These are phyloP conservation scores for Debaryomyces sp. DNA, from an alignment of 1,139 yeast species.

Conservation along the genomic window DNA sequence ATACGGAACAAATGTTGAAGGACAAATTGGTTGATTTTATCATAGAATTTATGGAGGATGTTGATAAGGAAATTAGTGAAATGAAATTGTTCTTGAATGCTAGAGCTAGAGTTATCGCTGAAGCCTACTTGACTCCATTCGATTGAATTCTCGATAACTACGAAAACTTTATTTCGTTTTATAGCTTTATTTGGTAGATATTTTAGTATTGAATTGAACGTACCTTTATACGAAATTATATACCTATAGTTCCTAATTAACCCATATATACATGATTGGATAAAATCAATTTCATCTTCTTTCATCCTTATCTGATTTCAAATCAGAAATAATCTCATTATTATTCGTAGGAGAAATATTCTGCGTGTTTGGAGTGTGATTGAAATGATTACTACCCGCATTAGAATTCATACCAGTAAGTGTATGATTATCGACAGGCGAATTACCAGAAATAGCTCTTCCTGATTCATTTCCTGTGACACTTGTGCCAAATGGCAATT, in stretches of 20 bases:
- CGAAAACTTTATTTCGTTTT: background rate
- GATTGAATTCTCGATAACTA: constrained; percentile 37
- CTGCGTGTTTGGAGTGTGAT: background rate
- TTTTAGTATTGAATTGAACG: background rate
- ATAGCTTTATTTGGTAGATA: background rate
- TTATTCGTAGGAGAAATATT: background rate
- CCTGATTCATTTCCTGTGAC: background rate
- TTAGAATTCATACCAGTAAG: background rate
- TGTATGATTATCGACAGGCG: background rate
- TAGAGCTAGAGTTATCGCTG: constrained; percentile 97
- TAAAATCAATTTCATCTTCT: background rate
- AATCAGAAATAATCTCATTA: background rate
- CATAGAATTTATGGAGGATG: constrained; percentile 98
- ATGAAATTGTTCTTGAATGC: constrained; percentile 97
- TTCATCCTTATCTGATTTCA: background rate
- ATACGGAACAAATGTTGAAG: constrained; percentile 94
- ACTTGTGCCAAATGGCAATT: constrained; percentile 14
- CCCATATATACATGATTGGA: background rate
- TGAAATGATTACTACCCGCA: background rate
- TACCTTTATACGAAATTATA: background rate
- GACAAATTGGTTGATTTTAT: constrained; percentile 94
- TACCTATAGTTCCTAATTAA: background rate
- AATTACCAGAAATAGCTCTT: constrained; percentile 1
- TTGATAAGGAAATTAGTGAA: constrained; percentile 97
- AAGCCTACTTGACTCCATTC: constrained; percentile 81